Base-by-base conservation (phyloP, 2,329 filamentous ascomycete genomes). In the Cladosporium halotolerans region DNA sequence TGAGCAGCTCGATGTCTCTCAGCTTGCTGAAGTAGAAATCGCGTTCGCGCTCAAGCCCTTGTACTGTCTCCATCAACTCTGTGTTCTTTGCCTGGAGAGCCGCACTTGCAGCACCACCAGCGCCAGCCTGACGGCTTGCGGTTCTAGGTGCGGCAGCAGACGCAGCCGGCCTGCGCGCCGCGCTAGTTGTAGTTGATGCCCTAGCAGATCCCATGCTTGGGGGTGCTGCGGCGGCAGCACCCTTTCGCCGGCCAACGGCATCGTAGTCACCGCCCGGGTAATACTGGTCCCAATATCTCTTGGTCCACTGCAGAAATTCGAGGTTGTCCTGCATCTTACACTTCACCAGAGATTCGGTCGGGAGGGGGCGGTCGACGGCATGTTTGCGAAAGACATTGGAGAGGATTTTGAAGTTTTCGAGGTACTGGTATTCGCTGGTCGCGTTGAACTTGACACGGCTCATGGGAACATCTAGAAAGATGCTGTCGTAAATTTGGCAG, bases 281-380 rank as follows among this genome's bases (percentile, higher is more conserved):
- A 79, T 96, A 90, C 70, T 96, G 89, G 68, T 99, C 93, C 93
- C 93, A 99, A 77, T 90, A 96, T 63, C 81, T 80, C 81, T 99
- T 99, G 55, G 85, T 85, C 87, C 90, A 99, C 76, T 99, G 93
- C 57, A 99, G 79, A 72, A 99, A 99, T 70, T 97, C 93, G 64
- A 99, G 87, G 77, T 99, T 99, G 73, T 99, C 93, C 80, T 99
- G 93, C 92, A 99, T 99, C 79, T 96, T 96, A 80, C 93, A 99
- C 74, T 97, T 99, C 65, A 93, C 83, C 56, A 99, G 84, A 55
- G 81, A 78, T 72, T 96, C 84, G 69, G 97, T 89, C 55, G 89
- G 89, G 63, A 99, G 85, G 28, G 87, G 86, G 70, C 90, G 90
- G 65, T 97, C 91, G 76, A 99, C 81, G 60, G 84, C 78, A 74